Percentiles rank a stretch among this genome's conserved stretches.
These are phyloP conservation scores for Sarocladiaceae sp. DNA, from an alignment of 2,329 filamentous ascomycete genomes.

Conservation along the genomic window DNA sequence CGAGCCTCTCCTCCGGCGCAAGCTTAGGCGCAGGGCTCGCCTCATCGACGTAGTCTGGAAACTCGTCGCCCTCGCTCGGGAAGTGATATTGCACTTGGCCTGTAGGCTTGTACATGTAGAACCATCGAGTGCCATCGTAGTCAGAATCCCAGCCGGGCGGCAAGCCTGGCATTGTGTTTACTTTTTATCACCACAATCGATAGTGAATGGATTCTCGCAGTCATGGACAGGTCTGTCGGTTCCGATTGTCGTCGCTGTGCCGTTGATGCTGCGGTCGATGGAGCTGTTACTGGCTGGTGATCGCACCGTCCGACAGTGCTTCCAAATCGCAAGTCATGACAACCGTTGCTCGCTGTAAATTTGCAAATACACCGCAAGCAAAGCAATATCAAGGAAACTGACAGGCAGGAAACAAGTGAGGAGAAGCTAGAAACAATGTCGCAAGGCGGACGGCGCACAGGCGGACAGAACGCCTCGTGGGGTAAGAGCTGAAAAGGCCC, in stretches of 20 bases:
- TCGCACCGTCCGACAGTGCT: too few species aligned
- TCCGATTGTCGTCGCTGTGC: too few species aligned
- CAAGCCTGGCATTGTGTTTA: constrained; percentile 28
- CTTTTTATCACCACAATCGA: too few species aligned
- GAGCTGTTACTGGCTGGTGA: too few species aligned
- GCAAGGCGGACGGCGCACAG: neutral
- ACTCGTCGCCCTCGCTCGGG: constrained; percentile 52
- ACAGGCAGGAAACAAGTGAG: neutral
- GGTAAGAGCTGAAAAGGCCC: constrained; percentile 1
- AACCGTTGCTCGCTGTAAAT: too few species aligned
- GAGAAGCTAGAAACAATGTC: neutral
- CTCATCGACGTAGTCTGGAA: constrained; percentile 42
- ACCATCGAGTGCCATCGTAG: constrained; percentile 52
- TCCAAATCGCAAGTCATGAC: too few species aligned
- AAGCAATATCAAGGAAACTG: neutral
- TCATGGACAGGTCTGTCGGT: too few species aligned
- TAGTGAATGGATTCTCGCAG: too few species aligned
- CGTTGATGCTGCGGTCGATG: too few species aligned
- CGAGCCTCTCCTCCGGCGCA: constrained; percentile 46
- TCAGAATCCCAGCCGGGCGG: constrained; percentile 51
- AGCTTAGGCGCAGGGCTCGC: constrained; percentile 31
- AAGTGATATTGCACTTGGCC: constrained; percentile 51
- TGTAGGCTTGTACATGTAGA: constrained; percentile 49
- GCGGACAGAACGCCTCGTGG: constrained; percentile 7
- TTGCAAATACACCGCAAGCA: too few species aligned